Base-by-base conservation (phyloP, 495 filamentous ascomycete genomes). In the Penicillium pancosmium region DNA sequence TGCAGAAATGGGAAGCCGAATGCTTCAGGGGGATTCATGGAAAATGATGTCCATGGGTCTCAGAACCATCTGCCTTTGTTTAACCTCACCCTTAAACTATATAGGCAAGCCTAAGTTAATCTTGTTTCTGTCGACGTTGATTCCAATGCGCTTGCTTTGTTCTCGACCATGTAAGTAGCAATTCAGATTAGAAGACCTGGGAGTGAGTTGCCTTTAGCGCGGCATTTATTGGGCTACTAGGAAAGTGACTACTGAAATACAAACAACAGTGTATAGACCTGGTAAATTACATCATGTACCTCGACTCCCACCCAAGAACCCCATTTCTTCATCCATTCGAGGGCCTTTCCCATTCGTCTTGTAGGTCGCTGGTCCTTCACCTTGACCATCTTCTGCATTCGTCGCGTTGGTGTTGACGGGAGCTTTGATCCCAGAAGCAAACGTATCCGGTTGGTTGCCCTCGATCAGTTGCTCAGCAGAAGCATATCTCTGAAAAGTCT, bases 1-100 rank as follows among this genome's bases (percentile, higher is more conserved):
- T n/a, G 15, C 36, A 38, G 36, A n/a, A 38, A 48, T 10, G 34
- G 34, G 34, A 53, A 41, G 33, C 55, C 55, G 12, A 25, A 15
- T 19, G 31, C 18, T n/a, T 25, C 31, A 15, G 55, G 55, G 4
- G 31, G 16, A 10, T 49, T 57, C 31, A 25, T 19, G 19, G 55
- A 57, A 18, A 35, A 27, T 13, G 55, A 57, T 33, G 34, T 40
- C 31, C 55, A 50, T 31, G 46, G 55, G 15, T 40, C 46, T 25
- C 46, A 50, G 46, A 12, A 57, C 8, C 35, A 57, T 43, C 9
- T 38, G n/a, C 55, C 55, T 33, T 36, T 57, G 34, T 21, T 56
- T 34, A 36, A 31, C 49, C 33, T 55, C 23, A 13, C 13, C 3
- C 3, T 52, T 52, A 50, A 23, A 34, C 23, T 50, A 33, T 25